Conservation (phyloP, 2,329 filamentous ascomycete species). For the Alternaria novae-zelandiae region DNA sequence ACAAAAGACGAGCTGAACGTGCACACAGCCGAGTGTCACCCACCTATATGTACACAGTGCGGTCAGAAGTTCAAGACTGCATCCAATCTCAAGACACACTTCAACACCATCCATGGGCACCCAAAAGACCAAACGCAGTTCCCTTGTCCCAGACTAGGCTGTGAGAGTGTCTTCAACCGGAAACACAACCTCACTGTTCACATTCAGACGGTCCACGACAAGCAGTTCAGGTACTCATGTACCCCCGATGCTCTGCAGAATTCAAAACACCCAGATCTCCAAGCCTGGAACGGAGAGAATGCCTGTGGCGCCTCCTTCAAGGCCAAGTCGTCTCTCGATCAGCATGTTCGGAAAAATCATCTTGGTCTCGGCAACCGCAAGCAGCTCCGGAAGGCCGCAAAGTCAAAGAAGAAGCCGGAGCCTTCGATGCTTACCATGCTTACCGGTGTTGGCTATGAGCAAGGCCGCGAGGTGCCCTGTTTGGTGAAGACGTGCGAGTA, state of each 20-base stretch:
- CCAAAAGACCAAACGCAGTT: constrained; percentile 57
- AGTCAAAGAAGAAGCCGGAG: constrained; percentile 44
- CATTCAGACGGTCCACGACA: constrained; percentile 76
- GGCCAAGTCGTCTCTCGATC: constrained; percentile 79
- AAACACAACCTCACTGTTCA: constrained; percentile 84
- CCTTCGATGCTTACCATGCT: constrained; percentile 53
- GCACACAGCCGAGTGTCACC: constrained; percentile 76
- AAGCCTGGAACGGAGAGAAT: constrained; percentile 67
- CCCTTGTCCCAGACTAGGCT: constrained; percentile 70
- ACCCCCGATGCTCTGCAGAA: constrained; percentile 68
- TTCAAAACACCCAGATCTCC: constrained; percentile 60
- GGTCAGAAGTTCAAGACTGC: constrained; percentile 68
- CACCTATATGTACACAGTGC: constrained; percentile 76
- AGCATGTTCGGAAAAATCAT: constrained; percentile 84
- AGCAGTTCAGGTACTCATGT: constrained; percentile 77
- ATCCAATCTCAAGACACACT: constrained; percentile 65
- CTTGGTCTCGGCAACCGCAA: constrained; percentile 62
- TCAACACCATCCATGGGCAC: constrained; percentile 72
- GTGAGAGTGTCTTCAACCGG: constrained; percentile 79
- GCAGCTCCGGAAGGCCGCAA: constrained; percentile 42
- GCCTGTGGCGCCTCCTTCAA: constrained; percentile 79
- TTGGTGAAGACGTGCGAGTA: constrained; percentile 58
- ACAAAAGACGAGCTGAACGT: constrained; percentile 73
- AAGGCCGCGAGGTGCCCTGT: constrained; percentile 60
- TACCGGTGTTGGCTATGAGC: constrained; percentile 63